Evolutionary conservation across 192 early-diverging fungal genomes (phyloP).

Genomic region (Rhizophagus sp.): DNA sequence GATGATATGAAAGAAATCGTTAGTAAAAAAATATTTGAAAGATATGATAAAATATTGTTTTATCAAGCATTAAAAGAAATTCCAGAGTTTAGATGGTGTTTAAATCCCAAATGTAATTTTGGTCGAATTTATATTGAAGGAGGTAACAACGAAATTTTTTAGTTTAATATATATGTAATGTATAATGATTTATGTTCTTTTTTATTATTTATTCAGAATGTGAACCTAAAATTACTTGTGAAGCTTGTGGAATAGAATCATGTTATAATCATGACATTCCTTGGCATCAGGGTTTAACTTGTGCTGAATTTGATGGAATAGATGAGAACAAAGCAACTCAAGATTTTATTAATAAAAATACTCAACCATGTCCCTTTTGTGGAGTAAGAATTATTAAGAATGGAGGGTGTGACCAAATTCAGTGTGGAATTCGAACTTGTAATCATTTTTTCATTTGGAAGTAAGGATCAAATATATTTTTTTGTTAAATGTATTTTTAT

Average conservation of each 20-base stretch:
- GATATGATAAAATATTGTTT: conserved; percentile 7
- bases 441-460: too few species aligned
- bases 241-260: not conserved
- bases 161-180: not conserved
- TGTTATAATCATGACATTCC: conserved; percentile 15
- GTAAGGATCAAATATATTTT: too few species aligned
- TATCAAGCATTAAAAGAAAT: not conserved
- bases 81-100: conserved; percentile 28
- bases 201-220: not conserved
- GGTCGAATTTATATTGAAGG: conserved; percentile 24
- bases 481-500: too few species aligned
- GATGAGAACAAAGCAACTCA: not conserved
- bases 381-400: conserved; percentile 6
- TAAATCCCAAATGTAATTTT: conserved; percentile 6
- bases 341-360: not conserved
- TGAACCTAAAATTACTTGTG: conserved; percentile 24
- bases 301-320: not conserved
- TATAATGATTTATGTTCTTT: too few species aligned
- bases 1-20: conserved; percentile 4
- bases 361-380: conserved; percentile 24
- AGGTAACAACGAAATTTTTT: not conserved
- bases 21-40: conserved; percentile 4
- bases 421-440: too few species aligned
- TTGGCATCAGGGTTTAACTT: not conserved
- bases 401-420: conserved; percentile 26